Conservation (phyloP, 2,329 filamentous ascomycete species). For the Seiridium cupressi region DNA sequence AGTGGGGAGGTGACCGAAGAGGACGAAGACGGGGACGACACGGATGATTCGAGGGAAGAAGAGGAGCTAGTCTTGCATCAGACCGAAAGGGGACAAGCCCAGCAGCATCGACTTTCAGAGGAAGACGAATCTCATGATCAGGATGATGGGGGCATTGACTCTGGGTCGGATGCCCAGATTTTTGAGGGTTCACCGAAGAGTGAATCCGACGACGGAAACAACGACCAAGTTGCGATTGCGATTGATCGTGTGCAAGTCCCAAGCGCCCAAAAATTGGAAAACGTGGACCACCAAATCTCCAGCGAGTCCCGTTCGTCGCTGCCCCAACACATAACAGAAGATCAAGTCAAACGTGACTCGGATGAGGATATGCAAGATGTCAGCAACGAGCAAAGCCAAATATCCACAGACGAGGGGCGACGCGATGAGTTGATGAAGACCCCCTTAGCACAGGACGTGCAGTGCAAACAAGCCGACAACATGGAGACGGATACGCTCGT, state of each 20-base stretch:
- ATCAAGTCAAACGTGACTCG: conserved; percentile 26
- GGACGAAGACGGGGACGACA: conserved; percentile 4
- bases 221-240: not conserved
- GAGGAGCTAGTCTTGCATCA: not conserved
- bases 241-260: too few species aligned
- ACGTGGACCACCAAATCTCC: too few species aligned
- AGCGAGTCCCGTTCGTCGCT: conserved; percentile 3
- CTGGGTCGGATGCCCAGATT: conserved; percentile 11
- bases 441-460: not conserved
- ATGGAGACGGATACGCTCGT: not conserved
- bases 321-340: conserved; percentile 40
- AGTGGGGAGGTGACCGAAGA: conserved; percentile 12
- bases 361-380: not conserved
- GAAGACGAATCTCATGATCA: conserved; percentile 13
- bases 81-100: not conserved
- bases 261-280: too few species aligned
- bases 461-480: not conserved
- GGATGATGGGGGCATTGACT: conserved; percentile 24
- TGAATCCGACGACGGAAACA: conserved; percentile 7
- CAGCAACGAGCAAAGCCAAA: not conserved
- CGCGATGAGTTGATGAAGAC: not conserved
- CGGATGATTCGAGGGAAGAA: not conserved
- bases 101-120: not conserved
- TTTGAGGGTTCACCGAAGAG: conserved; percentile 13
- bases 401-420: not conserved